Percentiles rank a stretch among this genome's conserved stretches.
These are phyloP conservation scores for Phytopythium helicoides DNA, from an alignment of 352 stramenopile species.

Conservation along the genomic window DNA sequence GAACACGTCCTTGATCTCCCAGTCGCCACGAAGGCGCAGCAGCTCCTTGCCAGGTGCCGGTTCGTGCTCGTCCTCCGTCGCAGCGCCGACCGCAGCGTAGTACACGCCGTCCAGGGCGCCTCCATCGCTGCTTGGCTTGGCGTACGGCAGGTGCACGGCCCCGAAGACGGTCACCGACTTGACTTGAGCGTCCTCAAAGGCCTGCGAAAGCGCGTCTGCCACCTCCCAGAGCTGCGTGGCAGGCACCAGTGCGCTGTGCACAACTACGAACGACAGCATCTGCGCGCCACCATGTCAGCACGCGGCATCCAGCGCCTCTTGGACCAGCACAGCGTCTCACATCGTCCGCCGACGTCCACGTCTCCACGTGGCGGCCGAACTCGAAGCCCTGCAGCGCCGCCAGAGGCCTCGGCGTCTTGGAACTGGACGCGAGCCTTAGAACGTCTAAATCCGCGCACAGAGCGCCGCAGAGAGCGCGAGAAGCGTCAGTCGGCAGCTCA, in stretches of 20 bases:
- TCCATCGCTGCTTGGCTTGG: conserved; percentile 28
- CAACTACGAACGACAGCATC: conserved; percentile 31
- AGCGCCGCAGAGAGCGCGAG: background rate
- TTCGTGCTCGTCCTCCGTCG: background rate
- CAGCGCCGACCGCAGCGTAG: conserved; percentile 23
- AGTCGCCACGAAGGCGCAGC: conserved; percentile 26
- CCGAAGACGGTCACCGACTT: conserved; percentile 41
- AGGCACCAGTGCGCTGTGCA: conserved; percentile 26
- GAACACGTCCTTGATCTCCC: conserved; percentile 57
- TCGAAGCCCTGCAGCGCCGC: background rate
- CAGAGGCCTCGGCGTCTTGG: conserved; percentile 12
- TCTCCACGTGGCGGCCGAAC: conserved; percentile 9
- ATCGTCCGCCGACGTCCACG: background rate
- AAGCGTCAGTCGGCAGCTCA: background rate
- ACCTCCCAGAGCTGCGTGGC: conserved; percentile 33
- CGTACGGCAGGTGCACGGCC: conserved; percentile 58
- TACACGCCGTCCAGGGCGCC: conserved; percentile 31
- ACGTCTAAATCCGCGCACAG: conserved; percentile 19
- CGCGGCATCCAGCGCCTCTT: too few species aligned
- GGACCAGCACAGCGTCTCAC: background rate
- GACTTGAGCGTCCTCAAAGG: conserved; percentile 31
- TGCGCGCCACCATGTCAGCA: background rate
- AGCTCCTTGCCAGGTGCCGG: conserved; percentile 6
- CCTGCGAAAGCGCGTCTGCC: conserved; percentile 38
- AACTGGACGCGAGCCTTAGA: conserved; percentile 23